Evolutionary conservation across 306 rosid species (phyloP), one percentile per base, ranked within the genome.

Genomic region (Lagenaria siceraria): DNA sequence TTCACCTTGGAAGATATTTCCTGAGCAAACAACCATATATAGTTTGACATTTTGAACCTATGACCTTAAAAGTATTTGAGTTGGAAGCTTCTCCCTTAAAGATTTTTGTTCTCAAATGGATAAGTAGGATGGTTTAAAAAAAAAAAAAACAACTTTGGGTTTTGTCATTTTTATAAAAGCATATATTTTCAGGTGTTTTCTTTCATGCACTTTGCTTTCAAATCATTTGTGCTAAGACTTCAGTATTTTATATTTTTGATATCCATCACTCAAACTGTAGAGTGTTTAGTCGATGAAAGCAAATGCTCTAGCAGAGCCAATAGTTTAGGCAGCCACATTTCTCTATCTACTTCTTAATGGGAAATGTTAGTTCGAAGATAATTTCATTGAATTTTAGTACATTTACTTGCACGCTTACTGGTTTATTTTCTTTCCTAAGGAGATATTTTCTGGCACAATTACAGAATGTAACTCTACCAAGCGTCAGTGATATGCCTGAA

Each of bases 401-500:
- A 51, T 14, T 8, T 5, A 73, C 56, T 31, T 51, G 61, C 18
- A 8, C 27, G 38, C 43, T 51, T 73, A 25, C 49, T 1, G 25
- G 61, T 74, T 72, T 72, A 31, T 51, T 53, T 12, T 54, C 35
- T 24, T 42, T 43, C 13, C 56, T 43, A 14, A 43, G 21, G 35
- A 43, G 35, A 10, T 68, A 18, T 31, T 75, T 46, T 56, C 62
- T 77, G 40, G 21, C 25, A 33, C 61, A 63, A 27, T 61, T 77
- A 1, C 80, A 77, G 80, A 51, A 48, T 77, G 80, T 77, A 61
- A 65, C 48, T 9, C 69, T 77, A 51, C 80, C 80, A 6, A 66
- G 27, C 22, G 12, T 62, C 31, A 31, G 56, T 43, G 80, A 69
- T 6, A 60, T 77, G 46, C 65, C 71, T 63, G 63, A 63, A 64